Evolutionary conservation across 2,329 filamentous ascomycete species (phyloP).

Genomic region (Aspergillus puulaauensis): DNA sequence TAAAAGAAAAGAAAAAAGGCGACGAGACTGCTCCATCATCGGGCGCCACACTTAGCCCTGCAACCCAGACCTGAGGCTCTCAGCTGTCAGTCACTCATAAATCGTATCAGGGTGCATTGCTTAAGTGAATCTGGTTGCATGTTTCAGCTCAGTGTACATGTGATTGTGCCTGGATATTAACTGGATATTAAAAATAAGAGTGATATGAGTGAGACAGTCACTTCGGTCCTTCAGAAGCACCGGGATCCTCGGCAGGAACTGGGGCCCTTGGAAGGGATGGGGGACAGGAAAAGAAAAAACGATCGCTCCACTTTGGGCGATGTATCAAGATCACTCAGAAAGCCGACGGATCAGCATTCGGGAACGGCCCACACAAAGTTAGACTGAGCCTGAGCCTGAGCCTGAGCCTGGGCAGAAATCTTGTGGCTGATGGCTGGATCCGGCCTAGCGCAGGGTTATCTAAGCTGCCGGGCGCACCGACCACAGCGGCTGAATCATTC

Average conservation of each 20-base stretch:
- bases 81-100: too few relatives aligned
- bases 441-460: slow-evolving; percentile 8
- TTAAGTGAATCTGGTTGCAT: neutral
- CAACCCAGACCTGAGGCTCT: too few relatives aligned
- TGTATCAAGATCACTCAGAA: slow-evolving; percentile 26
- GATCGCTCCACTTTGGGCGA: neutral
- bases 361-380: slow-evolving; percentile 18
- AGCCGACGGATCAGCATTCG: slow-evolving; percentile 26
- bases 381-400: neutral
- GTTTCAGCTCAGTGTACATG: neutral
- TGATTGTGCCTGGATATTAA: neutral
- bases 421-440: slow-evolving; percentile 17
- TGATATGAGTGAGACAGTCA: neutral
- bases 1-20: neutral
- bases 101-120: neutral
- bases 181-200: neutral
- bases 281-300: neutral
- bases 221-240: neutral
- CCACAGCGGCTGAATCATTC: slow-evolving; percentile 1
- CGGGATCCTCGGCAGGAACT: neutral
- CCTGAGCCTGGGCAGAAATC: slow-evolving; percentile 13
- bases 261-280: neutral
- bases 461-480: slow-evolving; percentile 12
- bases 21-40: neutral
- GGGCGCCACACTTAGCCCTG: too few relatives aligned